Base-by-base conservation (phyloP, 495 filamentous ascomycete genomes). In the Hypoxylon rickii region DNA sequence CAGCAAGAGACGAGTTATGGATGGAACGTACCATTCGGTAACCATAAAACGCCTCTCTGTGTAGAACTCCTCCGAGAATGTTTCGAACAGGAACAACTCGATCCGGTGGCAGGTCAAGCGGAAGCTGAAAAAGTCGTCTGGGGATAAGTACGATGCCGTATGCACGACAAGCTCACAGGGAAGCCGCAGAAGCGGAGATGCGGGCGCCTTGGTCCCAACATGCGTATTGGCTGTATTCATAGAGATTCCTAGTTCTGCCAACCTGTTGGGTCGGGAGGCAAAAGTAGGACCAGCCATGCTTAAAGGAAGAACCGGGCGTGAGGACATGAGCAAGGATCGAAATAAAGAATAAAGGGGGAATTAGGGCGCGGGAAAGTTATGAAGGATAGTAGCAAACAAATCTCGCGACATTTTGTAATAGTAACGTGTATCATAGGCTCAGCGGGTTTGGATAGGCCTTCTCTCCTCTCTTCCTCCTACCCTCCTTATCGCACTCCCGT, bases 31-130 rank as follows among this genome's bases (percentile, higher is more conserved):
- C 44, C 66, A 64, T 19, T 69, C 61, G 17, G 70, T 71, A 44
- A 77, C 48, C 69, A 74, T 75, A 44, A 77, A 76, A 19, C 75
- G 73, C 32, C 70, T 69, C 26, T 73, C 69, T 32, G 70, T 63
- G 58, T 74, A 77, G 66, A 77, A 77, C 40, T 77, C 73, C 20
- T 54, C 62, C 1, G 67, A 54, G 39, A 77, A 77, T n/a, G 55
- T 46, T 10, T 69, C 63, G 51, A 70, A 73, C 11, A 76, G 44
- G 13, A 55, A 51, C n/a, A 26, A 64, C 48, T 77, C 74, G 49
- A 70, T 57, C 7, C 59, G 44, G 41, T 66, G 72, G 57, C 72
- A 73, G 16, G 70, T 70, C 32, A 64, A 41, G 37, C 74, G 70
- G 8, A 77, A 51, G 38, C 63, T 53, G 45, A 66, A 58, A 1